Percentiles rank a stretch among this genome's conserved stretches.
phyloP scores from a whole-genome alignment of 2,329 filamentous ascomycete genomes.

The Gaeumannomyces tritici region DNA sequence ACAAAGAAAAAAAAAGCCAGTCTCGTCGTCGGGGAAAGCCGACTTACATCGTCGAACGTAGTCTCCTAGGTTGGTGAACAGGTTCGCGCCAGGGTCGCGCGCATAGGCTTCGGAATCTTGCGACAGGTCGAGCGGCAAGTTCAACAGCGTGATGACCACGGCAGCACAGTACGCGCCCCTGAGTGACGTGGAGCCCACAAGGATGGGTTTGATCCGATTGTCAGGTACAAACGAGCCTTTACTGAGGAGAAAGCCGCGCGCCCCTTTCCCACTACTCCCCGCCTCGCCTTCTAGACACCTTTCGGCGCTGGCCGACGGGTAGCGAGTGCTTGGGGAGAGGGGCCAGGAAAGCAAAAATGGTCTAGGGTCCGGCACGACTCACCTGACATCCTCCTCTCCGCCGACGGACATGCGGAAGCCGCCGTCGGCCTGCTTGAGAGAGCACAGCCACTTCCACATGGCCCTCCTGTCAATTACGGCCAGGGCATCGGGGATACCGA shows the following conservation, averaged over 20 bases:
- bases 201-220: background rate
- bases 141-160: conserved; percentile 72
- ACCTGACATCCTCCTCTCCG: conserved; percentile 89
- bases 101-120: conserved; percentile 58
- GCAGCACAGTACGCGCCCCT: conserved; percentile 90
- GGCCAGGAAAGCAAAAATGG: background rate
- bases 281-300: too few species aligned
- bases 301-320: too few species aligned
- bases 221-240: background rate
- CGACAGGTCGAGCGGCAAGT: conserved; percentile 72
- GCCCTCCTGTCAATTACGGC: conserved; percentile 68
- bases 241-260: background rate
- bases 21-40: conserved; percentile 5
- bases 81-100: conserved; percentile 48
- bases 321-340: background rate
- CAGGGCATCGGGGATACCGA: conserved; percentile 66
- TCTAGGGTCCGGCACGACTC: conserved; percentile 22
- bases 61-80: conserved; percentile 65
- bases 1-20: conserved; percentile 1
- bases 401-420: conserved; percentile 82
- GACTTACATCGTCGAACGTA: conserved; percentile 72
- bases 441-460: conserved; percentile 87
- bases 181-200: background rate
- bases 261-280: too few species aligned
- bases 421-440: conserved; percentile 76